Evolutionary conservation across 306 rosid species (phyloP), one percentile per base, ranked within the genome.

Genomic region (Senna siamea): DNA sequence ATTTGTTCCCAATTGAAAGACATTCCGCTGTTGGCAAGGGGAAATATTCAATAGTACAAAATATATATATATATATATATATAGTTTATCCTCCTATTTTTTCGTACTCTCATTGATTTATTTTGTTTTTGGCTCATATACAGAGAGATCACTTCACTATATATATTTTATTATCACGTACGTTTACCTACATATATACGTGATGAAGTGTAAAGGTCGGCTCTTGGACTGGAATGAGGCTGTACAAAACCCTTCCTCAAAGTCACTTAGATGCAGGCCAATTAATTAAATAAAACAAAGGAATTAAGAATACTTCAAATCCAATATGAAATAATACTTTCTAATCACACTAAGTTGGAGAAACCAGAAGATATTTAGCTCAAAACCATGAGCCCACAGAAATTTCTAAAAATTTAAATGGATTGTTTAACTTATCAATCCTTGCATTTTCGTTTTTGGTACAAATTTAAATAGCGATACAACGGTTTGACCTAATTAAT

Each of bases 181-280:
- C 66, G 30, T 70, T 70, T 76, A 62, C 79, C 57, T 37, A 13
- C 63, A 23, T 19, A 37, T 69, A 61, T 79, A 76, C 84, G 87
- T 79, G 82, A 83, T 76, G 82, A 55, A 83, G 70, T 76, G 87
- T 80, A 83, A 83, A 80, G 87, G 78, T 26, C 69, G 52, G 56
- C 32, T 10, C 54, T 65, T 69, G 22, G 66, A 73, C 54, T 74
- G 70, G 83, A 74, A 28, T 69, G 6, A 13, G 20, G 58, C 3
- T 75, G 72, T 79, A 52, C 58, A 65, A 41, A 75, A 58, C 48
- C 48, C 53, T 65, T 47, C 34, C 34, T 7, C 26, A 75, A 58
- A 75, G 79, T 66, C 52, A 79, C 84, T 67, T 79, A 76, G 66
- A 7, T 30, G 50, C 69, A 44, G 30, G 37, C 62, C 70, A 60